These are phyloP conservation scores for Mariannaea elegans DNA, from an alignment of 2,329 filamentous ascomycete species.

Conservation along the genomic window DNA sequence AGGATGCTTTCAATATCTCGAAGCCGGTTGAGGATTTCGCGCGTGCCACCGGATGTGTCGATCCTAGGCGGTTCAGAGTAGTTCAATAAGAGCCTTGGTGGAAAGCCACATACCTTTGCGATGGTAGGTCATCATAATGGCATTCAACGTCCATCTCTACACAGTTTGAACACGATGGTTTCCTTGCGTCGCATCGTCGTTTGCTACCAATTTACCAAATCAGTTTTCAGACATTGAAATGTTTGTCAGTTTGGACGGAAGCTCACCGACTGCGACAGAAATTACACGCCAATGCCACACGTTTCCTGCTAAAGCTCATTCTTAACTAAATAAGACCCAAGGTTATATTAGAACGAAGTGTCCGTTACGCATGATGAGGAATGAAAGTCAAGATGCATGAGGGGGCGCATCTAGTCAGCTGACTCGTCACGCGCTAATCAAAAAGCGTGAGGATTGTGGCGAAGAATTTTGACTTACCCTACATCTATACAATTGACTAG, in stretches of 20 bases:
- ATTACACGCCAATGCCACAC: constrained; percentile 41
- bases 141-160: constrained; percentile 38
- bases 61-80: constrained; percentile 33
- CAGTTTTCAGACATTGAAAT: too few species aligned
- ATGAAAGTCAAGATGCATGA: too few species aligned
- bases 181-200: constrained; percentile 41
- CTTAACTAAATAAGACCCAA: too few species aligned
- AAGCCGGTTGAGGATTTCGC: constrained; percentile 40
- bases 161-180: constrained; percentile 38
- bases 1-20: constrained; percentile 40
- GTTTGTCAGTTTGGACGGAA: not conserved
- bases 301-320: constrained; percentile 42
- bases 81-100: too few species aligned
- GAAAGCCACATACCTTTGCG: constrained; percentile 29
- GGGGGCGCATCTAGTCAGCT: too few species aligned
- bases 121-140: constrained; percentile 41
- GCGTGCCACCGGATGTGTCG: constrained; percentile 40
- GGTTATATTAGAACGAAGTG: too few species aligned
- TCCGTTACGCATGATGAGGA: too few species aligned
- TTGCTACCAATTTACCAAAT: too few species aligned
- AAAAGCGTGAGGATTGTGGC: too few species aligned
- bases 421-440: too few species aligned
- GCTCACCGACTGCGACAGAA: constrained; percentile 41
- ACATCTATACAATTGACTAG: too few species aligned
- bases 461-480: too few species aligned